phyloP scores from a whole-genome alignment of 2,329 filamentous ascomycete species.

The Colletotrichum tropicicola region DNA sequence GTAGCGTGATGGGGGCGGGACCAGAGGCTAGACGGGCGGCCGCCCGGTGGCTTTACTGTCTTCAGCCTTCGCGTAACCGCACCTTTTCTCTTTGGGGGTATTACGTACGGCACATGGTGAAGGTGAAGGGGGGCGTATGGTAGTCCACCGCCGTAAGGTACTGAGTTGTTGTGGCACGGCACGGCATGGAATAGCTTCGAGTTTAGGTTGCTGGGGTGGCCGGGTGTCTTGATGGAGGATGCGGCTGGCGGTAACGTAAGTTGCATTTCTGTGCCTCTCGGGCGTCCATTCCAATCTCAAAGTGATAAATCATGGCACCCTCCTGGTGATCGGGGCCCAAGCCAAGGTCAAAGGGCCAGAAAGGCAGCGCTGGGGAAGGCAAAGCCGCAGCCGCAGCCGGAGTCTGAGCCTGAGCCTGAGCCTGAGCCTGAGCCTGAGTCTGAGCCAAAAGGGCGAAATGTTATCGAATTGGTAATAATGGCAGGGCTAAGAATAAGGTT shows the following conservation, averaged over 20 bases:
- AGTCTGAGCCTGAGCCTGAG: neutral
- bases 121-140: neutral
- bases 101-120: neutral
- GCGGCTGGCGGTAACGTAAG: neutral
- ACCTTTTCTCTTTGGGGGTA: neutral
- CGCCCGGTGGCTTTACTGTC: slow-evolving; percentile 22
- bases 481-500: slow-evolving; percentile 27
- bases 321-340: neutral
- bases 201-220: neutral
- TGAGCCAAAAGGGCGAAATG: neutral
- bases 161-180: neutral
- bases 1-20: neutral
- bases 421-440: neutral
- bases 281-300: neutral
- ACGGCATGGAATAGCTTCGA: slow-evolving; percentile 1
- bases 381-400: neutral
- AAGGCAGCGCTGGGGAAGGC: neutral
- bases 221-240: neutral
- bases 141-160: neutral
- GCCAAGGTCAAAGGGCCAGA: slow-evolving; percentile 2
- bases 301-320: neutral
- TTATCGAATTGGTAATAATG: neutral
- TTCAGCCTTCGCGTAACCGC: slow-evolving; percentile 15
- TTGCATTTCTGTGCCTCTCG: neutral
- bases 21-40: slow-evolving; percentile 6